A percentile compares a stretch with the other conserved stretches of the same genome.
Evolutionary conservation across 1,284 basidiomycete species (phyloP).

Genomic region (Sparassis latifolia): DNA sequence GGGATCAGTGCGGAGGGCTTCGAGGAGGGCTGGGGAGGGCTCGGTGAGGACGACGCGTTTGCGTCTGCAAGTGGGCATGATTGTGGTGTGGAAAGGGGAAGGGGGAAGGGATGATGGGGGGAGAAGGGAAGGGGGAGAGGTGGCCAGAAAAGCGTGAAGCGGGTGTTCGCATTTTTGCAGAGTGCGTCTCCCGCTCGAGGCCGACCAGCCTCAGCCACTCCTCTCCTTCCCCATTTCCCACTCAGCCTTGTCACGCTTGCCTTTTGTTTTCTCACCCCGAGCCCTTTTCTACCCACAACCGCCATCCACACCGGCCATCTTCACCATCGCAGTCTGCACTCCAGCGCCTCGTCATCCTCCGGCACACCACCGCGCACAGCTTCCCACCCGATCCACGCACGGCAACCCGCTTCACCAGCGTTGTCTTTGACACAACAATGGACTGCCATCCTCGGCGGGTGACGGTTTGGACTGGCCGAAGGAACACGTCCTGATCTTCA

Average conservation of each 20-base stretch:
- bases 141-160: slow-evolving; percentile 26
- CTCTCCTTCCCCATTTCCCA: slow-evolving; percentile 14
- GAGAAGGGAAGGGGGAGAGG: slow-evolving; percentile 21
- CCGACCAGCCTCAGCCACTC: slow-evolving; percentile 22
- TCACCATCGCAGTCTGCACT: background rate
- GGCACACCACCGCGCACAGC: slow-evolving; percentile 1
- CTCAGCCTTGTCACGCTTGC: slow-evolving; percentile 10
- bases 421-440: too few relatives aligned
- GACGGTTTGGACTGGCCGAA: too few relatives aligned
- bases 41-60: slow-evolving; percentile 86
- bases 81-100: slow-evolving; percentile 8
- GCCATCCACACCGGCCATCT: background rate
- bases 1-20: slow-evolving; percentile 54
- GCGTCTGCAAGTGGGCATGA: slow-evolving; percentile 86
- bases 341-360: background rate
- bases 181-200: slow-evolving; percentile 23
- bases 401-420: too few relatives aligned
- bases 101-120: slow-evolving; percentile 16
- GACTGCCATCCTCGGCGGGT: too few relatives aligned
- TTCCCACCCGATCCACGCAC: background rate
- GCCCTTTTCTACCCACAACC: slow-evolving; percentile 4
- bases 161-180: slow-evolving; percentile 26
- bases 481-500: too few relatives aligned
- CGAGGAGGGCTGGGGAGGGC: slow-evolving; percentile 62
- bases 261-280: slow-evolving; percentile 7